Evolutionary conservation across 345 rosid species (phyloP), one percentile per base, ranked within the genome.

Genomic region (Salix dunnii): DNA sequence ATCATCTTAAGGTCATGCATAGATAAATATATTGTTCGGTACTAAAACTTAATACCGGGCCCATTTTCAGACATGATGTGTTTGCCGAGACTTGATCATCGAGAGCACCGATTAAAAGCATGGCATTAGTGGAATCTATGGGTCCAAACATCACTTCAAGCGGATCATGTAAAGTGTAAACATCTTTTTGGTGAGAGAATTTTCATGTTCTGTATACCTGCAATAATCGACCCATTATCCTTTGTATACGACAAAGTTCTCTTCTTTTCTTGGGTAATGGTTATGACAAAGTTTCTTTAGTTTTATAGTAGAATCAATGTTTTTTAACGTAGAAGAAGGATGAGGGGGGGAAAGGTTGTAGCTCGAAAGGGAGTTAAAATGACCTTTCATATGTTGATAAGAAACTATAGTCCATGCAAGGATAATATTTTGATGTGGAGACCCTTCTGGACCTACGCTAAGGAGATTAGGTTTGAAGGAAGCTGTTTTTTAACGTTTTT

Each of bases 361-460:
- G 74, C 80, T 77, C 79, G 82, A 86, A 87, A 87, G 89, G 69
- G 80, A 46, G 69, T 73, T 78, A 81, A 86, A 89, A 83, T 86
- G 73, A 81, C 82, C 86, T 85, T 85, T 83, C 49, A 77, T 83
- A 76, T 76, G 65, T 69, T 81, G 83, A 84, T 75, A 81, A 79
- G 81, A 68, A 69, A 76, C 31, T 35, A 58, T 38, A 42, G 64
- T 31, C 72, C 85, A 68, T 85, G 86, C 86, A 84, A 75, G 76
- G 69, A 70, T 76, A 73, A 23, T 53, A 9, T 46, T 69, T 76
- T 36, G 55, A 31, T 72, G 67, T 30, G 49, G 53, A 73, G 73
- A 74, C 35, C 31, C 80, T 79, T 83, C 80, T 75, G 67, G 68
- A n/a, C 81, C 76, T 72, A 72, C 65, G 51, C 33, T 69, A 60